phyloP scores from a whole-genome alignment of 257 asterid genomes.

The Capsicum baccatum region DNA sequence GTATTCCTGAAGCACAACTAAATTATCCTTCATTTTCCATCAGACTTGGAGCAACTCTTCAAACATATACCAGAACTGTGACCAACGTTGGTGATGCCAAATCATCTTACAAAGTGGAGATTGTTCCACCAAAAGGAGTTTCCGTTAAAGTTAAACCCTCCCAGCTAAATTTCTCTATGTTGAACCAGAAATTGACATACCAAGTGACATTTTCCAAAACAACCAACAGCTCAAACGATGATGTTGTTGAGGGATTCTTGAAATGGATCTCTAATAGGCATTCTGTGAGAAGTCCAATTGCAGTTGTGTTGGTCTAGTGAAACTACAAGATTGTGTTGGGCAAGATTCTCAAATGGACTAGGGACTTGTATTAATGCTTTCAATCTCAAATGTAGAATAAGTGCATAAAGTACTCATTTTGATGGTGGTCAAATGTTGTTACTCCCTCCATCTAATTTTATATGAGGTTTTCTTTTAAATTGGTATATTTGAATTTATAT shows the following conservation, averaged over 20 bases:
- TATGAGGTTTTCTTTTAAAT: no score
- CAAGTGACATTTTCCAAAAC: constrained; percentile 39
- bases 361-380: neutral
- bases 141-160: constrained; percentile 41
- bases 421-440: neutral
- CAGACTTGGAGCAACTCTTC: constrained; percentile 25
- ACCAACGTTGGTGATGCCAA: constrained; percentile 49
- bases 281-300: constrained; percentile 49
- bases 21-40: constrained; percentile 41
- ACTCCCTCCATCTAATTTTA: no score
- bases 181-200: constrained; percentile 42
- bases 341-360: neutral
- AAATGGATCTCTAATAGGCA: constrained; percentile 47
- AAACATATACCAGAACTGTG: constrained; percentile 47
- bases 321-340: neutral
- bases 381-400: neutral
- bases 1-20: constrained; percentile 39
- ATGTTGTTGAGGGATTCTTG: constrained; percentile 42
- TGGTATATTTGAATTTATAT: no score
- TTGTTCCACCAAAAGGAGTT: constrained; percentile 37
- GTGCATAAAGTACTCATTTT: constrained; percentile 3
- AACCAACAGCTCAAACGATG: neutral
- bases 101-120: constrained; percentile 38
- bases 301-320: constrained; percentile 16
- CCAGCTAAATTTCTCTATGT: constrained; percentile 29